Base-by-base conservation (phyloP, 164 flowering plant genomes). In the Saururus chinensis region DNA sequence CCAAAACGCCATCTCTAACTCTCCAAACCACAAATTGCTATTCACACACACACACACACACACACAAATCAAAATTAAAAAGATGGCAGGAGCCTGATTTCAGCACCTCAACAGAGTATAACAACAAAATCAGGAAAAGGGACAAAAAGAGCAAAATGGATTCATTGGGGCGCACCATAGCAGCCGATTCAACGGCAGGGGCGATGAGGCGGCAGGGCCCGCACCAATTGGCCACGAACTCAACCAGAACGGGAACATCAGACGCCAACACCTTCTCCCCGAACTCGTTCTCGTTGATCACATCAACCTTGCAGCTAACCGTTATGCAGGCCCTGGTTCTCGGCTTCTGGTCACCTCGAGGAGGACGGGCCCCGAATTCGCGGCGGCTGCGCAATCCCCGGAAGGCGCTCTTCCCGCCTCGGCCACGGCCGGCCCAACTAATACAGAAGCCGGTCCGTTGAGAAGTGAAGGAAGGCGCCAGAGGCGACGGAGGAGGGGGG, bases 141-240 rank as follows among this genome's bases (percentile, higher is more conserved):
- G n/a, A n/a, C n/a, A n/a, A n/a, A n/a, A n/a, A n/a, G n/a, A n/a
- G n/a, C n/a, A n/a, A n/a, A n/a, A n/a, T n/a, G n/a, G n/a, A n/a
- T n/a, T n/a, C n/a, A n/a, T n/a, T n/a, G n/a, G n/a, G n/a, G n/a
- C 57, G 13, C 14, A 85, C 96, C 96, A 86, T 66, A 61, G 91
- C 82, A 53, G 82, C 64, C 67, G 76, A 76, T 45, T 89, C 82
- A 20, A 89, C 77, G 4, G 82, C 80, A 0, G 91, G 85, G 59
- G 84, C 53, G 52, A 89, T 80, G 58, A 89, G 71, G 12, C 86
- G 84, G 68, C 96, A 89, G 16, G 96, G 93, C n/a, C 96, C 93
- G 30, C 96, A 89, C 96, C 93, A 89, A 37, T 60, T 75, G 26
- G 96, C 96, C 3, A 87, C 83, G 74, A 89, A 89, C 74, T 89